These are phyloP conservation scores for Cucurbita ficifolia DNA, from an alignment of 306 rosid species.

Conservation along the genomic window DNA sequence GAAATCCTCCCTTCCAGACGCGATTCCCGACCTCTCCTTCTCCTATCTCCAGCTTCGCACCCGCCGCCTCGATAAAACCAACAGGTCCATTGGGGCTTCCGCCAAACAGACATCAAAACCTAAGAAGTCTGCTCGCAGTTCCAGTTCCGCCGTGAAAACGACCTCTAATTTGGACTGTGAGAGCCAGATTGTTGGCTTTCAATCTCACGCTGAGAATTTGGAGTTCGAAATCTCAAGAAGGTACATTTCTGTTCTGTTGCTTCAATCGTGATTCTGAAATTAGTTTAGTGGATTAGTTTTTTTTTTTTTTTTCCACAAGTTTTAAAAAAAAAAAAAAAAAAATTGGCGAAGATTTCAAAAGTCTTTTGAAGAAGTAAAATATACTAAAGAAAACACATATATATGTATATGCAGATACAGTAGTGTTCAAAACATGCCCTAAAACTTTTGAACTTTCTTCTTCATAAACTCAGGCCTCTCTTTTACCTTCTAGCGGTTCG, in stretches of 20 bases:
- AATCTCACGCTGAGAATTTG: slow-evolving; percentile 14
- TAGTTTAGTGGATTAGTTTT: neutral
- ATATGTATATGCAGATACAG: neutral
- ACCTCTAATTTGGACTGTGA: slow-evolving; percentile 11
- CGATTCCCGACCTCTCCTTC: slow-evolving; percentile 18
- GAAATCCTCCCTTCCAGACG: slow-evolving; percentile 10
- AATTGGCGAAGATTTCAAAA: neutral
- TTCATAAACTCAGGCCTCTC: neutral
- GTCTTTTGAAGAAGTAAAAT: neutral
- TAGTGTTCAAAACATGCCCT: neutral
- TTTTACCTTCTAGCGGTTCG: neutral
- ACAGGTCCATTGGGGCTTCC: slow-evolving; percentile 7
- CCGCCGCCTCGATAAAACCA: slow-evolving; percentile 46
- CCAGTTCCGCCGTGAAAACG: slow-evolving; percentile 9
- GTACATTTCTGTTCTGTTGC: slow-evolving; percentile 15
- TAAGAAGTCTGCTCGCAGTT: slow-evolving; percentile 3
- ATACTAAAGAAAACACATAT: neutral
- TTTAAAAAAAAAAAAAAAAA: neutral
- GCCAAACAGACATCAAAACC: slow-evolving; percentile 6
- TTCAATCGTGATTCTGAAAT: neutral
- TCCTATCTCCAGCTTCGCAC: slow-evolving; percentile 69
- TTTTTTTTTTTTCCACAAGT: neutral
- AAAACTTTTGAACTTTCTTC: neutral
- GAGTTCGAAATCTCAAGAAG: slow-evolving; percentile 43
- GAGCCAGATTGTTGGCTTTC: neutral